phyloP scores from a whole-genome alignment of 495 filamentous ascomycete species.

The Penicillium diatomitis region DNA sequence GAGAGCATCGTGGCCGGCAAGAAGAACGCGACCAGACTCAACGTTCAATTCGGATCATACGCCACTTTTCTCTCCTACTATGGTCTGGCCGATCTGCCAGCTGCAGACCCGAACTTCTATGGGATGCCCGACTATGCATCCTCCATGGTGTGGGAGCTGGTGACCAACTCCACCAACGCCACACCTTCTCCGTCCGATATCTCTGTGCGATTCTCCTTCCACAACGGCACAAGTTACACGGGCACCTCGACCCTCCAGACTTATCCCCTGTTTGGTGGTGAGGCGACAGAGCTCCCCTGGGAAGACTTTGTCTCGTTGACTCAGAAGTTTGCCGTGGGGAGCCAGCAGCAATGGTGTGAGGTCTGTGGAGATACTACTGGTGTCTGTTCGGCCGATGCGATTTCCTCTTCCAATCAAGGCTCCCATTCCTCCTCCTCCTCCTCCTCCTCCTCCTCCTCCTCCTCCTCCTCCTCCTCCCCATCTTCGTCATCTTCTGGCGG shows the following conservation, averaged over 20 bases:
- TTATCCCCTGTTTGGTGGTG: slow-evolving; percentile 38
- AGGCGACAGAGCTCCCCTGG: slow-evolving; percentile 30
- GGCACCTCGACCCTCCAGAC: slow-evolving; percentile 14
- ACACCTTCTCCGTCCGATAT: slow-evolving; percentile 30
- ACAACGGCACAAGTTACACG: slow-evolving; percentile 38
- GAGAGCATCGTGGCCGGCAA: slow-evolving; percentile 29
- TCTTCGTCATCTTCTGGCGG: slow-evolving; percentile 4
- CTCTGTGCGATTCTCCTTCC: slow-evolving; percentile 44
- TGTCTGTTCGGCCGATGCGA: slow-evolving; percentile 14
- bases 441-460: slow-evolving; percentile 1
- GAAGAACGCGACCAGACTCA: slow-evolving; percentile 24
- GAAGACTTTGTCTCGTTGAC: slow-evolving; percentile 31
- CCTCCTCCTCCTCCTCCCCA: slow-evolving; percentile 4
- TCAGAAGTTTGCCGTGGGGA: slow-evolving; percentile 31
- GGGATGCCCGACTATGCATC: slow-evolving; percentile 46
- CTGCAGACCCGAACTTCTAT: slow-evolving; percentile 26
- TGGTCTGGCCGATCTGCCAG: slow-evolving; percentile 35
- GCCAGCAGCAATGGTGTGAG: slow-evolving; percentile 35
- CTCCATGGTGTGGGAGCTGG: slow-evolving; percentile 46
- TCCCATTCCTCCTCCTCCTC: slow-evolving; percentile 6
- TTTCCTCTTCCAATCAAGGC: too few relatives aligned
- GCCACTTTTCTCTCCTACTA: slow-evolving; percentile 44
- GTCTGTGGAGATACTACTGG: slow-evolving; percentile 37
- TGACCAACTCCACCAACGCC: slow-evolving; percentile 32
- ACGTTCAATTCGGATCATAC: slow-evolving; percentile 43